Base-by-base conservation (phyloP, 2,329 filamentous ascomycete species). In the Fusarium chuoi region DNA sequence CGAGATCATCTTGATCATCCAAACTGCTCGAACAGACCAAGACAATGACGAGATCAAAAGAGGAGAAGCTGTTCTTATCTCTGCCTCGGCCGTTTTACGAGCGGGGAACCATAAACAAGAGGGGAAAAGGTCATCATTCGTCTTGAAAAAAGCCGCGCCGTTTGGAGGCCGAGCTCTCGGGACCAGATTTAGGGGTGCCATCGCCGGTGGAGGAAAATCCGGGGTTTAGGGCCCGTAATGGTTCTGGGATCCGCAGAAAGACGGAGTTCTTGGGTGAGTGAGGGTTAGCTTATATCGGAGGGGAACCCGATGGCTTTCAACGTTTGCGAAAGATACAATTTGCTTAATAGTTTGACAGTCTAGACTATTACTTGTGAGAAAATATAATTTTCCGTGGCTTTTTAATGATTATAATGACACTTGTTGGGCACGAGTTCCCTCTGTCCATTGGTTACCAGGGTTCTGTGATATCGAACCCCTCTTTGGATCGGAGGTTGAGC, bases 141-240 rank as follows among this genome's bases (percentile, higher is more conserved):
- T 35, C 13, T 38, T 24, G 7, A 6, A 24, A 39, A 44, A 41
- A 44, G 48, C 44, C 60, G 39, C 39, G 26, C 15, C 35, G 39
- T 45, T 44, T 5, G 45, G 54, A 68, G 15, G 26, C 20, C 42
- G 30, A 33, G 17, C 28, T 35, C 15, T 48, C 38, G 38, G 48
- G 38, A 38, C 33, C 18, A 68, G 56, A 68, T 56, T 28, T 51
- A 24, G 62, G 30, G 6, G 64, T 62, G 13, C 5, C 38, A 62
- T 62, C 17, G n/a, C 12, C 18, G 20, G 38, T 55, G 56, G 64
- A 62, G 36, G 42, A 39, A 68, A 62, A 68, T 68, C 65, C 26
- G 55, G 65, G 64, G 56, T 68, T 41, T 22, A 22, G 33, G 38
- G 35, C 26, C 42, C 65, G 35, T 55, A 41, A 45, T 36, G 41